Evolutionary conservation across 441 rosid species (phyloP).

Genomic region (Gossypium gossypioides): DNA sequence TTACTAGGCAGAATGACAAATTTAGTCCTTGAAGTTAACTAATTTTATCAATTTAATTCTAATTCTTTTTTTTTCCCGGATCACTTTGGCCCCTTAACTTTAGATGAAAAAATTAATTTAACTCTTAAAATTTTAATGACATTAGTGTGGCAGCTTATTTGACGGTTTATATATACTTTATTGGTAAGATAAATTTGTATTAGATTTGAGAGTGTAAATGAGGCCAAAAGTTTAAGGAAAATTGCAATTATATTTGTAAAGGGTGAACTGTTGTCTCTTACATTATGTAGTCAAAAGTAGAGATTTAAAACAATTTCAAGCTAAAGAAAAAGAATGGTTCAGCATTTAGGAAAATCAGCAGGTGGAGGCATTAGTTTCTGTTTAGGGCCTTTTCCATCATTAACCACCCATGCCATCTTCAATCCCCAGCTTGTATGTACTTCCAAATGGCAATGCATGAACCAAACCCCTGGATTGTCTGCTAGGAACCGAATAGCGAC

Average conservation of each 20-base stretch:
- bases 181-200: too few species aligned
- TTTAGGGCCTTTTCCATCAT: slow-evolving; percentile 2
- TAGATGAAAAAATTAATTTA: too few species aligned
- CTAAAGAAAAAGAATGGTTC: background rate
- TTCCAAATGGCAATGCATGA: background rate
- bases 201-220: background rate
- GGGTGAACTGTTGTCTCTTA: too few species aligned
- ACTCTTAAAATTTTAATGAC: too few species aligned
- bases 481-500: slow-evolving; percentile 24
- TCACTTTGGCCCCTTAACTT: too few species aligned
- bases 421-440: background rate
- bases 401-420: background rate
- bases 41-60: too few species aligned
- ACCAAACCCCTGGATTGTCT: slow-evolving; percentile 23
- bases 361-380: slow-evolving; percentile 31
- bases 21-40: too few species aligned
- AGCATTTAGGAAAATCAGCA: slow-evolving; percentile 43
- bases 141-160: too few species aligned
- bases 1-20: too few species aligned
- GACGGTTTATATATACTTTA: too few species aligned
- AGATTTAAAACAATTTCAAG: background rate
- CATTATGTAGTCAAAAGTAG: background rate
- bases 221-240: background rate
- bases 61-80: too few species aligned
- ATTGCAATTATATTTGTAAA: background rate